Percentiles rank a stretch among this genome's conserved stretches.
These are phyloP conservation scores for Euphorbia celastroides DNA, from an alignment of 441 rosid species.

Conservation along the genomic window DNA sequence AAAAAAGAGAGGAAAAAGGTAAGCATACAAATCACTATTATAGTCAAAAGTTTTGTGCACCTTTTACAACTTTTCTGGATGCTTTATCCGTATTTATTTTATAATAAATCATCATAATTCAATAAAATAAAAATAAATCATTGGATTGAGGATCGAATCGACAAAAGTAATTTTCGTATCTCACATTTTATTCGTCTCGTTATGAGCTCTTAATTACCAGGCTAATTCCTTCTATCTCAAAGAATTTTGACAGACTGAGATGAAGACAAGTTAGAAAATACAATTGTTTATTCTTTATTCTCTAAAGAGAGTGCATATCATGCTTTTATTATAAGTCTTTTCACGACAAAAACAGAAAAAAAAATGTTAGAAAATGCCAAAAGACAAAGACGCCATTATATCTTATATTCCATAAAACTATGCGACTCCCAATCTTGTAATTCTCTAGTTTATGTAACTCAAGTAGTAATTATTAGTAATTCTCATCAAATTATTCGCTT, in stretches of 20 bases:
- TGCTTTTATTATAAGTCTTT: background rate
- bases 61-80: conserved; percentile 28
- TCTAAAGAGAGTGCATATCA: background rate
- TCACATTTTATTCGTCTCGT: conserved; percentile 14
- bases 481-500: too few relatives aligned
- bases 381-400: background rate
- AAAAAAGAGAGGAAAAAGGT: background rate
- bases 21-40: conserved; percentile 16
- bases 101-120: background rate
- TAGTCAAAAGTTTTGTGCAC: conserved; percentile 36
- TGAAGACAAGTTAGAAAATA: background rate
- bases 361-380: background rate
- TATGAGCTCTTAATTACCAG: conserved; percentile 11
- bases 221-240: conserved; percentile 2
- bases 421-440: background rate
- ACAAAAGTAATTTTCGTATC: conserved; percentile 33
- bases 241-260: background rate
- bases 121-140: conserved; percentile 10
- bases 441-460: background rate
- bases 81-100: conserved; percentile 1
- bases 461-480: background rate
- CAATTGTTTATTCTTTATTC: conserved; percentile 1
- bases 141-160: conserved; percentile 36
- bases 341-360: background rate
- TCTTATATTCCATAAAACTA: background rate